These are phyloP conservation scores for Acanthamoeba royreba DNA, from an alignment of 208 protist species.

Conservation along the genomic window DNA sequence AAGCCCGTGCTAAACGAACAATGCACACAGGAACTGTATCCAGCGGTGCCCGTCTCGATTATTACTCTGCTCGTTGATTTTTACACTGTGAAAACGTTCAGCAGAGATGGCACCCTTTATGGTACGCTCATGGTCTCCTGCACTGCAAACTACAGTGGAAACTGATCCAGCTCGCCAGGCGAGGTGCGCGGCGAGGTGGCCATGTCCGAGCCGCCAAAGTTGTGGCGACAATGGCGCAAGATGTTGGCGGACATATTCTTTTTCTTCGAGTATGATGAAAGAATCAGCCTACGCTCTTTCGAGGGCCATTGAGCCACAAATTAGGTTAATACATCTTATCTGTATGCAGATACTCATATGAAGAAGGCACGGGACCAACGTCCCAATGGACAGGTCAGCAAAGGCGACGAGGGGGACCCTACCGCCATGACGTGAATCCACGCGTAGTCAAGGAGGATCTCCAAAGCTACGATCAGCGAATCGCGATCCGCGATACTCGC, in stretches of 20 bases:
- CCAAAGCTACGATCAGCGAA: background rate
- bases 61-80: conserved; percentile 24
- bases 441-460: background rate
- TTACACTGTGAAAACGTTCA: background rate
- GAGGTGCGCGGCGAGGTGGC: background rate
- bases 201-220: background rate
- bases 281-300: background rate
- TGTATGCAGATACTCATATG: background rate
- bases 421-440: background rate
- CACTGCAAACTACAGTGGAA: background rate
- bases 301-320: background rate
- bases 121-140: background rate
- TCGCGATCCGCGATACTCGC: background rate
- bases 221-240: background rate
- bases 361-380: background rate
- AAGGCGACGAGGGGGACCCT: background rate
- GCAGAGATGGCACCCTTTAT: background rate
- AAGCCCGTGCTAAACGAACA: too few species aligned
- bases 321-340: background rate
- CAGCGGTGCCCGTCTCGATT: background rate
- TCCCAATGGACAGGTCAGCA: background rate
- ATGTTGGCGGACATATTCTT: conserved; percentile 16
- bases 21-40: background rate
- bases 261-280: background rate
- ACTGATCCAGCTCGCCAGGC: background rate